Conservation (phyloP, 164 flowering plant genomes). For the Stephania yunnanensis region DNA sequence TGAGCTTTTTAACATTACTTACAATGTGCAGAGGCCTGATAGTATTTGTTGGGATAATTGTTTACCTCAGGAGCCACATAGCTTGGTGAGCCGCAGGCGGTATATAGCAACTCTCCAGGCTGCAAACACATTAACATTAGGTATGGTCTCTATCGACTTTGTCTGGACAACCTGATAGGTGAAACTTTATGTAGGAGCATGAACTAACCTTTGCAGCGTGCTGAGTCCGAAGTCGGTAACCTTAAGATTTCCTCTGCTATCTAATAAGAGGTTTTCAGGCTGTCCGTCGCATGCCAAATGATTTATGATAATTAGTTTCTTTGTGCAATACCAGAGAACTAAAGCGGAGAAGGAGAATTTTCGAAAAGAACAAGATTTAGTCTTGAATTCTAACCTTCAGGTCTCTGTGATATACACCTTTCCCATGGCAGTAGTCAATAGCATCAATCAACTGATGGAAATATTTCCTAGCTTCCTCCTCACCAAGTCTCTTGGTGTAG, state of each 20-base stretch:
- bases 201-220: constrained; percentile 45
- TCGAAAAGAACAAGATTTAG: neutral
- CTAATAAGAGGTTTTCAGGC: constrained; percentile 87
- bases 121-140: constrained; percentile 18
- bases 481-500: constrained; percentile 40
- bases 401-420: constrained; percentile 88
- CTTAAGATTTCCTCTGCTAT: constrained; percentile 62
- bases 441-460: constrained; percentile 89
- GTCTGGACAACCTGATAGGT: neutral
- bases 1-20: neutral
- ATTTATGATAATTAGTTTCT: neutral
- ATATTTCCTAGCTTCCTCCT: constrained; percentile 63
- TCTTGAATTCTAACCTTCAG: constrained; percentile 46
- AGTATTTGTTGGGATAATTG: neutral
- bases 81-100: constrained; percentile 77
- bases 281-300: constrained; percentile 19
- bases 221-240: constrained; percentile 88
- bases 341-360: neutral
- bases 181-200: neutral
- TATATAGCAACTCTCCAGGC: constrained; percentile 52
- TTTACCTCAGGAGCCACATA: constrained; percentile 81
- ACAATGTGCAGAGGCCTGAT: neutral
- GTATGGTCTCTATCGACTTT: neutral
- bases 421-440: constrained; percentile 74
- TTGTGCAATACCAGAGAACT: neutral